Conservation (phyloP, 192 early-diverging fungal species). For the Umbelopsis isabellina region DNA sequence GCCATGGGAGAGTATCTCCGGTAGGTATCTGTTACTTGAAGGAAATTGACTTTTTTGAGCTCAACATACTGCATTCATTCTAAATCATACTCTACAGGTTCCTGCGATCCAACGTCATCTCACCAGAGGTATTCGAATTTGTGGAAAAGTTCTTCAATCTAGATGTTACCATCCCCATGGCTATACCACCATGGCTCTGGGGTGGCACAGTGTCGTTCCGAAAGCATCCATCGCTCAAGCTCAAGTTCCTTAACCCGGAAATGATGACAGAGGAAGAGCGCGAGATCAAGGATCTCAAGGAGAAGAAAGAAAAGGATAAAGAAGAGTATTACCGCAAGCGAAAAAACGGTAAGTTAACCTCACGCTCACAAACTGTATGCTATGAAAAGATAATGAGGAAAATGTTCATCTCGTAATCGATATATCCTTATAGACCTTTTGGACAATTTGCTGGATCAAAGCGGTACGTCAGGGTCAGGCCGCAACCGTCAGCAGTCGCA, state of each 20-base stretch:
- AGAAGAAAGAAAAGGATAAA: slow-evolving; percentile 33
- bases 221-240: slow-evolving; percentile 68
- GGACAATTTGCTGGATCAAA: slow-evolving; percentile 41
- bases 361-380: no score
- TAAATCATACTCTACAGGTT: slow-evolving; percentile 31
- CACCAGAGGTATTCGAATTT: slow-evolving; percentile 75
- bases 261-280: slow-evolving; percentile 38
- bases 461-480: not conserved
- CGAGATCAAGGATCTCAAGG: slow-evolving; percentile 32
- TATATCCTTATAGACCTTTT: slow-evolving; percentile 26
- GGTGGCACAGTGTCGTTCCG: slow-evolving; percentile 62
- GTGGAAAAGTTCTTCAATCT: slow-evolving; percentile 70
- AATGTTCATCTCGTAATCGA: no score
- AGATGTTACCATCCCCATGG: slow-evolving; percentile 63
- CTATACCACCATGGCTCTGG: slow-evolving; percentile 73
- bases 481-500: slow-evolving; percentile 20
- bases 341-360: slow-evolving; percentile 27
- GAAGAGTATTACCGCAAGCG: slow-evolving; percentile 36
- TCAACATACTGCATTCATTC: not conserved
- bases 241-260: slow-evolving; percentile 58
- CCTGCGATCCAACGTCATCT: slow-evolving; percentile 59
- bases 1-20: slow-evolving; percentile 74
- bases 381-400: not conserved
- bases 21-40: slow-evolving; percentile 31
- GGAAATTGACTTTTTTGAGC: no score